These are phyloP conservation scores for Botrytis fragariae DNA, from an alignment of 2,329 filamentous ascomycete species.

Conservation along the genomic window DNA sequence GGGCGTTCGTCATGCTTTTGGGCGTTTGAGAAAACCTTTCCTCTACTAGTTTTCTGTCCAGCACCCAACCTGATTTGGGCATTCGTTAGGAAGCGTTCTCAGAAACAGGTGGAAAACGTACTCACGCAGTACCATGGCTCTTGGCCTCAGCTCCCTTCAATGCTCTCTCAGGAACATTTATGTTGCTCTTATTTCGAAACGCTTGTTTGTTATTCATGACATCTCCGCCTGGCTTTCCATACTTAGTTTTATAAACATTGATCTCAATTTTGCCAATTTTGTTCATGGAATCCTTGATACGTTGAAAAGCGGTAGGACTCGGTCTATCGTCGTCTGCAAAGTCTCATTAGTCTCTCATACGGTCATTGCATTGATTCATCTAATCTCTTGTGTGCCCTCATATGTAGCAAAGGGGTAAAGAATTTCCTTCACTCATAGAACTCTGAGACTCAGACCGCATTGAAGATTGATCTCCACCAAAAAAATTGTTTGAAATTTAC, in stretches of 20 bases:
- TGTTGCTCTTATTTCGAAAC: not conserved
- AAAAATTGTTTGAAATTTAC: not conserved
- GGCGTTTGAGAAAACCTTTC: not conserved
- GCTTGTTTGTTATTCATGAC: not conserved
- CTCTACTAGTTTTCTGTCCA: not conserved
- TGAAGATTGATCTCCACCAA: no score
- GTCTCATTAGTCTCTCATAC: not conserved
- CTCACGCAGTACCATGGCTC: slow-evolving; percentile 26
- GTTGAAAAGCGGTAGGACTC: not conserved
- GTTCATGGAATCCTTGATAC: slow-evolving; percentile 5
- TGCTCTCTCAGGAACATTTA: slow-evolving; percentile 25
- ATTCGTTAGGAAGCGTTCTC: not conserved
- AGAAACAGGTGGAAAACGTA: not conserved
- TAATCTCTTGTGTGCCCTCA: no score
- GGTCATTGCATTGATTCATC: no score
- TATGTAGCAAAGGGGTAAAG: no score
- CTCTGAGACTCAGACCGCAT: no score
- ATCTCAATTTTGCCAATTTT: slow-evolving; percentile 24
- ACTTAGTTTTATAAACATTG: slow-evolving; percentile 21
- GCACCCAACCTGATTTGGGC: not conserved
- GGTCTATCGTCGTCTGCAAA: not conserved
- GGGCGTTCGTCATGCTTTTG: not conserved
- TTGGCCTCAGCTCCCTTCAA: slow-evolving; percentile 19
- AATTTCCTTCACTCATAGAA: no score
- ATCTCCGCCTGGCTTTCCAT: slow-evolving; percentile 20